phyloP scores from a whole-genome alignment of 371 early-diverging fungal genomes.

The Mucor lusitanicus region DNA sequence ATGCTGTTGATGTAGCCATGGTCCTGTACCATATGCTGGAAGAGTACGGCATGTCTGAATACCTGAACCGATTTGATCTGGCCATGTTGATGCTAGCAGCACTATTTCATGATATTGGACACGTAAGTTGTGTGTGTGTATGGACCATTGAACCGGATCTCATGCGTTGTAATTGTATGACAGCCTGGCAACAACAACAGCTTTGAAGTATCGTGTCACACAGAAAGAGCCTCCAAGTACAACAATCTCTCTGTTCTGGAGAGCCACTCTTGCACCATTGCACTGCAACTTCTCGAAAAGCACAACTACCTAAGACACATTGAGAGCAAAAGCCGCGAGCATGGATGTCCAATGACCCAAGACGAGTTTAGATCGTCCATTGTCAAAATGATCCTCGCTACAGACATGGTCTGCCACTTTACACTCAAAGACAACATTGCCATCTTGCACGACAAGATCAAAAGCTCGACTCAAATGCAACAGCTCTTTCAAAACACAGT shows the following conservation, averaged over 20 bases:
- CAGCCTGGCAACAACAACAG: constrained; percentile 92
- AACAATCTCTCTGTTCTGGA: constrained; percentile 82
- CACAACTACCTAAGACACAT: constrained; percentile 62
- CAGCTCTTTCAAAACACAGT: neutral
- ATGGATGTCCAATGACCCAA: constrained; percentile 34
- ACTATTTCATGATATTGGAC: constrained; percentile 89
- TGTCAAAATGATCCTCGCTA: constrained; percentile 72
- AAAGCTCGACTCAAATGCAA: neutral
- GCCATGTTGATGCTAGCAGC: constrained; percentile 78
- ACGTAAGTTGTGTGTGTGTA: constrained; percentile 61
- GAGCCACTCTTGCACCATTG: constrained; percentile 74
- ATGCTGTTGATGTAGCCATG: constrained; percentile 84
- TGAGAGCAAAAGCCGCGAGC: constrained; percentile 17
- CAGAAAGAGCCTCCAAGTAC: constrained; percentile 68
- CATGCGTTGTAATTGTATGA: neutral
- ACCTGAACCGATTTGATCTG: constrained; percentile 67
- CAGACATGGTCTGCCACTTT: constrained; percentile 89
- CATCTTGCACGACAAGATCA: neutral
- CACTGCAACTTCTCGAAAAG: constrained; percentile 68
- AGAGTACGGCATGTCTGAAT: constrained; percentile 59
- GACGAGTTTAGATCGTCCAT: constrained; percentile 50
- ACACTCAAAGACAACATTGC: constrained; percentile 64
- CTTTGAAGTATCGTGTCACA: constrained; percentile 81
- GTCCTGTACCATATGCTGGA: constrained; percentile 76
- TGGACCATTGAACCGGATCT: too few species aligned